A percentile compares a stretch with the other conserved stretches of the same genome.
phyloP scores from a whole-genome alignment of 352 stramenopile genomes.

The Elongisporangium senticosum region DNA sequence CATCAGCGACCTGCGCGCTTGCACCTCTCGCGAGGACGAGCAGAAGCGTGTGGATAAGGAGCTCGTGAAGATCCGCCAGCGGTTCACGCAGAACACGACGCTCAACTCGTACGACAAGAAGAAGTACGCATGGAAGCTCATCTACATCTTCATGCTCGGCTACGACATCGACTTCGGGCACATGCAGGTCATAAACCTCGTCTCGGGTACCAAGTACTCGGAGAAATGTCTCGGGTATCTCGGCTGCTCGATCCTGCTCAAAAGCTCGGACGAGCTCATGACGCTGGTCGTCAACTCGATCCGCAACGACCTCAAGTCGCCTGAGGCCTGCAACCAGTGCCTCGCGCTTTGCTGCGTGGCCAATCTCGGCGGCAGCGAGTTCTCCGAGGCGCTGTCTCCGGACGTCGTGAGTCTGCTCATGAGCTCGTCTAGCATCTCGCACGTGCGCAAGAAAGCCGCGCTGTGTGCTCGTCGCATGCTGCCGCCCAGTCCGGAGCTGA shows the following conservation, averaged over 20 bases:
- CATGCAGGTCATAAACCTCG: slow-evolving; percentile 95
- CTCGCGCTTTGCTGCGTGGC: slow-evolving; percentile 94
- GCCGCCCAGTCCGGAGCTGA: slow-evolving; percentile 89
- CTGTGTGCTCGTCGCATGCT: slow-evolving; percentile 93
- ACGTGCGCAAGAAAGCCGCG: slow-evolving; percentile 97
- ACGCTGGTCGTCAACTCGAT: slow-evolving; percentile 96
- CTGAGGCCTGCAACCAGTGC: slow-evolving; percentile 85
- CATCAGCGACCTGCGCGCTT: slow-evolving; percentile 71
- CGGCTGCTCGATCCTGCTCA: slow-evolving; percentile 94
- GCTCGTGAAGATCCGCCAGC: slow-evolving; percentile 96
- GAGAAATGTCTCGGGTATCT: slow-evolving; percentile 96
- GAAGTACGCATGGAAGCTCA: slow-evolving; percentile 99
- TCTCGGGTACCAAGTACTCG: slow-evolving; percentile 91
- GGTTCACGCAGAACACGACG: slow-evolving; percentile 88
- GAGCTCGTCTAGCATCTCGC: slow-evolving; percentile 86
- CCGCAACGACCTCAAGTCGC: slow-evolving; percentile 92
- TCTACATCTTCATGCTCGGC: slow-evolving; percentile 99
- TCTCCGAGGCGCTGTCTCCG: slow-evolving; percentile 91
- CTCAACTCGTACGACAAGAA: slow-evolving; percentile 96
- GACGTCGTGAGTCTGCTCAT: slow-evolving; percentile 93
- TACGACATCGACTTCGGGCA: slow-evolving; percentile 99
- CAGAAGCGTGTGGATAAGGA: slow-evolving; percentile 96
- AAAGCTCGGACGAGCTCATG: slow-evolving; percentile 84
- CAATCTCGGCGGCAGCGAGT: slow-evolving; percentile 93
- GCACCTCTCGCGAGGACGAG: slow-evolving; percentile 90